A percentile compares a stretch with the other conserved stretches of the same genome.
Conservation (phyloP, 2,329 filamentous ascomycete genomes). For the Penicillium italicum region DNA sequence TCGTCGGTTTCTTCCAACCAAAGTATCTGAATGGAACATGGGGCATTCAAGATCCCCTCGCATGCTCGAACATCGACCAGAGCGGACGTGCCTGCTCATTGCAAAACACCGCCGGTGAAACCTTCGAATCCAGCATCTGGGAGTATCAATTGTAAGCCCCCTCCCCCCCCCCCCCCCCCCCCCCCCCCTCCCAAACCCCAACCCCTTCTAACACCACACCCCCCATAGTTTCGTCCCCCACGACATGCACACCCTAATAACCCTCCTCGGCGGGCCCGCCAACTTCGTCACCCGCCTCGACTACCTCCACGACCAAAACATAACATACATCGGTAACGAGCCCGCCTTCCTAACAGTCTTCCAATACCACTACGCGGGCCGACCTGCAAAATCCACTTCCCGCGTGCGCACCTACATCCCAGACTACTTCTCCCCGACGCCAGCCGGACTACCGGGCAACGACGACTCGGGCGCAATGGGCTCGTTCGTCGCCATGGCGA, state of each 20-base stretch:
- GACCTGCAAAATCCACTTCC: slow-evolving; percentile 50
- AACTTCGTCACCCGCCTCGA: slow-evolving; percentile 57
- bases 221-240: slow-evolving; percentile 53
- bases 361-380: slow-evolving; percentile 66
- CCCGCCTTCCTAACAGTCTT: slow-evolving; percentile 63
- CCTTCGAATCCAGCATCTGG: slow-evolving; percentile 37
- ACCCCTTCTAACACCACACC: slow-evolving; percentile 27
- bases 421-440: slow-evolving; percentile 54
- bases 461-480: slow-evolving; percentile 69
- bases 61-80: slow-evolving; percentile 55
- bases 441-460: slow-evolving; percentile 62
- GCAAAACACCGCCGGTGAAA: slow-evolving; percentile 32
- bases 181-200: slow-evolving; percentile 40
- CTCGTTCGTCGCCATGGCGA: slow-evolving; percentile 60
- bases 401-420: slow-evolving; percentile 64
- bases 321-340: slow-evolving; percentile 65
- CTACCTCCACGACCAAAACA: slow-evolving; percentile 60
- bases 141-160: slow-evolving; percentile 50
- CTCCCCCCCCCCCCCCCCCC: too few species aligned
- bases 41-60: slow-evolving; percentile 60
- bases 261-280: slow-evolving; percentile 56
- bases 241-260: slow-evolving; percentile 53
- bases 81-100: slow-evolving; percentile 33
- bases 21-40: slow-evolving; percentile 66
- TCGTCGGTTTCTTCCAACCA: slow-evolving; percentile 69